phyloP scores from a whole-genome alignment of 176 grass and related monocot genomes.

The Melocanna baccifera region DNA sequence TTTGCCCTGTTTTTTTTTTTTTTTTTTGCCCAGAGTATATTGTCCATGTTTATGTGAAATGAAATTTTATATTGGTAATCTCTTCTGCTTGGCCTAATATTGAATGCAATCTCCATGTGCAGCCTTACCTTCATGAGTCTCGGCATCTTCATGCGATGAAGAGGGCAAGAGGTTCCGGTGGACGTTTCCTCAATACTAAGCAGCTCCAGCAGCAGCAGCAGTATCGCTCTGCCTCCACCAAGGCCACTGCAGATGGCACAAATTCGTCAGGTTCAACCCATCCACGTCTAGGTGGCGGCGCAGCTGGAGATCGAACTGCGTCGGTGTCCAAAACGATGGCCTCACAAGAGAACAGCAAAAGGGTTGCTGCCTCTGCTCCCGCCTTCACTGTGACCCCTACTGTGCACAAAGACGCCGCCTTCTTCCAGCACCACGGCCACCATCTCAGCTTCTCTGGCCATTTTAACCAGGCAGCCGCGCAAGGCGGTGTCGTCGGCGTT shows the following conservation, averaged over 20 bases:
- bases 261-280: slow-evolving; percentile 25
- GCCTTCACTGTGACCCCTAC: slow-evolving; percentile 18
- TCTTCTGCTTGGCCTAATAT: background rate
- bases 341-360: slow-evolving; percentile 11
- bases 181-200: slow-evolving; percentile 71
- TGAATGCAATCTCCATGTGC: background rate
- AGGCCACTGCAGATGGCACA: background rate
- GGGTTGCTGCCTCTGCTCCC: slow-evolving; percentile 1
- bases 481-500: background rate
- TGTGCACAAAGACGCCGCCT: slow-evolving; percentile 6
- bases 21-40: too few species aligned
- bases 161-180: slow-evolving; percentile 60
- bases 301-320: background rate
- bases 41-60: background rate
- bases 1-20: background rate
- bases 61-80: background rate
- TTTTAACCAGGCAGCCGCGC: slow-evolving; percentile 17
- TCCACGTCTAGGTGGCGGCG: slow-evolving; percentile 13
- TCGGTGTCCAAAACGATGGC: background rate
- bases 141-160: slow-evolving; percentile 81
- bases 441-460: slow-evolving; percentile 38
- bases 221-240: background rate
- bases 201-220: slow-evolving; percentile 45
- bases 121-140: slow-evolving; percentile 88
- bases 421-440: slow-evolving; percentile 34